phyloP scores from a whole-genome alignment of 192 early-diverging fungal genomes.

The Kappamyces sp. region DNA sequence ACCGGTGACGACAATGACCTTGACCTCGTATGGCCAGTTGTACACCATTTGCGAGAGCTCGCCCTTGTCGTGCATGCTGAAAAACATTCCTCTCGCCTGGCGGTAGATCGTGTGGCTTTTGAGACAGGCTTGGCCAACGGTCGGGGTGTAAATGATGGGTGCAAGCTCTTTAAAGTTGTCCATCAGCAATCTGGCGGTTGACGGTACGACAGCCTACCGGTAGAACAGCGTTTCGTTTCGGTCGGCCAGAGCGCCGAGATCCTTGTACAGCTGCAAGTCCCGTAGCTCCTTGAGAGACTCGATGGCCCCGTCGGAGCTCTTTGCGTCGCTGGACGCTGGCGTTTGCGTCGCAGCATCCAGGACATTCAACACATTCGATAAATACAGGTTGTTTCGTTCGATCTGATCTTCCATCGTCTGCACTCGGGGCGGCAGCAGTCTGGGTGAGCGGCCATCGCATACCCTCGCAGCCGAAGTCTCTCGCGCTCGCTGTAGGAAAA shows the following conservation, averaged over 20 bases:
- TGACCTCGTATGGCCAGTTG: constrained; percentile 65
- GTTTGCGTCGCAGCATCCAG: no score
- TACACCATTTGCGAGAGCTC: constrained; percentile 70
- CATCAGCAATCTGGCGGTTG: constrained; percentile 59
- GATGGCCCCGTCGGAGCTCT: no score
- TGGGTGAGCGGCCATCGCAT: constrained; percentile 60
- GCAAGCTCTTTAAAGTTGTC: constrained; percentile 42
- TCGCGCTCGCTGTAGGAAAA: constrained; percentile 44
- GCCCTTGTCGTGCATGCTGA: constrained; percentile 69
- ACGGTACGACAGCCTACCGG: no score
- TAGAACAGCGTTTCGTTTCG: constrained; percentile 78
- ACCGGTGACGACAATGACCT: no score
- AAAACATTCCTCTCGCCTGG: constrained; percentile 66
- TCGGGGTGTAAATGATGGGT: constrained; percentile 46
- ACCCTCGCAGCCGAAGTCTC: constrained; percentile 58
- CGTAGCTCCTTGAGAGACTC: no score
- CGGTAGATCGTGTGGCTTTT: constrained; percentile 31
- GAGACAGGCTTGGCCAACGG: constrained; percentile 64
- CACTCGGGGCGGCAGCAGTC: constrained; percentile 61
- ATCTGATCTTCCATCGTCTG: constrained; percentile 20
- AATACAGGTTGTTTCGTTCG: constrained; percentile 55
- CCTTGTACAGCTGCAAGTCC: constrained; percentile 13
- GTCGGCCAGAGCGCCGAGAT: constrained; percentile 74
- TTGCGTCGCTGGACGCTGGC: no score
- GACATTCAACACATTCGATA: constrained; percentile 58